Base-by-base conservation (phyloP, 2,329 filamentous ascomycete species). In the Cytospora piceae region DNA sequence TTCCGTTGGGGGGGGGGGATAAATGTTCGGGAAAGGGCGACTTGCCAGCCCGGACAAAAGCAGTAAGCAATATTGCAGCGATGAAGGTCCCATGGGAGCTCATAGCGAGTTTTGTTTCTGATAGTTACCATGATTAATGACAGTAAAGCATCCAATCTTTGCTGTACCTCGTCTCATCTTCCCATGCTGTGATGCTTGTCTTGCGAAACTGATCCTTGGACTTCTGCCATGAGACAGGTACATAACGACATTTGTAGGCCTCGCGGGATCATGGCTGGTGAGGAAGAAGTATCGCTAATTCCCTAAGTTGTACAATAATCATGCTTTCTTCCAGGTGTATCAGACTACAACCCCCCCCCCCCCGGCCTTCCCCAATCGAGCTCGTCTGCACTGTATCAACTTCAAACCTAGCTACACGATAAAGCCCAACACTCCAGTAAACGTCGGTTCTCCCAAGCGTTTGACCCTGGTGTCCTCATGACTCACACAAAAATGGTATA, bases 401-500 rank as follows among this genome's bases (percentile, higher is more conserved):
- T 14, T 12, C 46, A 49, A 22, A 24, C 11, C 20, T 24, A 6
- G 4, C 9, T 12, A 12, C 20, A 49, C 20, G 20, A 49, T 3
- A 8, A 49, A 20, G n/a, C 46, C n/a, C 8, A 49, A 22, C n/a
- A n/a, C 6, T 24, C 9, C 9, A 9, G 27, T 29, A 5, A 29
- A 5, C 27, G 14, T 22, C 11, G 4, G 17, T 22, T 46, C 20
- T n/a, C 6, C n/a, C 2, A 17, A 17, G 6, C 6, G 39, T 20
- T n/a, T 14, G 7, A 34, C 32, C 32, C 32, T 34, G 7, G 3
- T 34, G 32, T 34, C 8, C 3, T 34, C 32, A 34, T 11, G 34
- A 37, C 34, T 66, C 27, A 68, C 17, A 68, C 52, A 71, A 78
- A 80, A 0, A 79, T 12, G 15, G 67, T 5, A 12, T 77, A 66